Base-by-base conservation (phyloP, 164 flowering plant genomes). In the Berberis thunbergii region DNA sequence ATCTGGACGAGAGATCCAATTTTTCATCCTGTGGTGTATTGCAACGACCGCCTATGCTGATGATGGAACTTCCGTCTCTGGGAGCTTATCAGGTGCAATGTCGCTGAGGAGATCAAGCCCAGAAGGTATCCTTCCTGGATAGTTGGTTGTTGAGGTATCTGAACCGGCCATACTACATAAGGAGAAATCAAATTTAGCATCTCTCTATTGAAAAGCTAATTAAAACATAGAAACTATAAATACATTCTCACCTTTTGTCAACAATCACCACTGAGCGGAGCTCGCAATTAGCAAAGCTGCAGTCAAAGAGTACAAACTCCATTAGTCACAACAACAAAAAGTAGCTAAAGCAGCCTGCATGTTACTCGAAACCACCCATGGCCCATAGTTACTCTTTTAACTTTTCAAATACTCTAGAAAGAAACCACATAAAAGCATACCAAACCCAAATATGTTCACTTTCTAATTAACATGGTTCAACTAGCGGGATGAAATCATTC, bases 211-310 rank as follows among this genome's bases (percentile, higher is more conserved):
- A 2, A 38, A 38, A 56, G 26, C 26, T 26, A 26, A 26, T 26
- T 26, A 56, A 2, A 13, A 2, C 13, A 3, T 13, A 56, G 3
- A 26, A 38, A 56, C 9, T 3, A 38, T 6, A 56, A 56, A 26
- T 13, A 26, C 9, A 64, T 54, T 13, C 83, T 80, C 69, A 88
- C 97, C 86, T 63, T 75, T 63, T 84, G 65, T 89, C 86, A 49
- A 85, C 78, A 44, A 91, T 67, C 46, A 91, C 87, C 76, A 91
- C 44, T 3, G 96, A 89, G 7, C 94, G 97, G 39, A 89, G 90
- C 72, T 91, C 96, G 63, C 97, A 89, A 70, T 91, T 91, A 12
- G 84, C 82, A 75, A 91, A 91, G 74, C 98, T 91, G 91, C 72
- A 75, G 42, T 45, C 26, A 48, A 54, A 61, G 57, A 43, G 49